Conservation (phyloP, 106 monocot species). For the Agapanthus africanus region DNA sequence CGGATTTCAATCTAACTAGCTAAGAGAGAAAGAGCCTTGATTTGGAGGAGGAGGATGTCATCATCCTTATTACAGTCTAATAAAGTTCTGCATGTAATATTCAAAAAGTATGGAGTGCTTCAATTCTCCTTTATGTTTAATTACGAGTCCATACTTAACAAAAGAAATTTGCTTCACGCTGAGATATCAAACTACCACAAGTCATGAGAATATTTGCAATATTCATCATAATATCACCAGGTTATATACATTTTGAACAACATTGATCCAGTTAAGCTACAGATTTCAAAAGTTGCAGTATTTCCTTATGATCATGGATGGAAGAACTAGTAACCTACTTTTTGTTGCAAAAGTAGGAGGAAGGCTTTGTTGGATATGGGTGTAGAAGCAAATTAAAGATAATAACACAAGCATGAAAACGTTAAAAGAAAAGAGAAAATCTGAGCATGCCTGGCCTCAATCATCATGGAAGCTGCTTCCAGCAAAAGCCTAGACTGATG, state of each 20-base stretch:
- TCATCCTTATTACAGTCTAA: background rate
- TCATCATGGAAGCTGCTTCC: constrained; percentile 99
- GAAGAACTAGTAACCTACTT: too few relatives aligned
- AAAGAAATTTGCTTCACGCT: background rate
- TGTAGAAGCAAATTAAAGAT: too few relatives aligned
- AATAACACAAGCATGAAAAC: too few relatives aligned
- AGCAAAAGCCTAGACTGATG: constrained; percentile 93
- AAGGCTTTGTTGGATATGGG: too few relatives aligned
- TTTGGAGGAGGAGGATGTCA: background rate
- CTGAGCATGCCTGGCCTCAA: constrained; percentile 69
- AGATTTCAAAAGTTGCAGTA: too few relatives aligned
- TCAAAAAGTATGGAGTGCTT: background rate
- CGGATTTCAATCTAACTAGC: background rate
- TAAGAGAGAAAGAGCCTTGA: background rate
- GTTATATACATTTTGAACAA: background rate
- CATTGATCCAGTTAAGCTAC: too few relatives aligned
- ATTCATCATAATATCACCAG: background rate
- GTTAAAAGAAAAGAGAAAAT: background rate
- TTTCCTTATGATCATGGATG: too few relatives aligned
- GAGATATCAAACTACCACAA: background rate
- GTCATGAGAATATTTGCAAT: background rate
- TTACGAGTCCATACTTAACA: background rate
- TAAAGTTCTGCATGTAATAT: background rate
- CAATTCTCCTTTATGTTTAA: background rate
- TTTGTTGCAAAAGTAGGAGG: too few relatives aligned